Evolutionary conservation across 352 stramenopile genomes (phyloP).

Genomic region (Globisporangium alternatum): DNA sequence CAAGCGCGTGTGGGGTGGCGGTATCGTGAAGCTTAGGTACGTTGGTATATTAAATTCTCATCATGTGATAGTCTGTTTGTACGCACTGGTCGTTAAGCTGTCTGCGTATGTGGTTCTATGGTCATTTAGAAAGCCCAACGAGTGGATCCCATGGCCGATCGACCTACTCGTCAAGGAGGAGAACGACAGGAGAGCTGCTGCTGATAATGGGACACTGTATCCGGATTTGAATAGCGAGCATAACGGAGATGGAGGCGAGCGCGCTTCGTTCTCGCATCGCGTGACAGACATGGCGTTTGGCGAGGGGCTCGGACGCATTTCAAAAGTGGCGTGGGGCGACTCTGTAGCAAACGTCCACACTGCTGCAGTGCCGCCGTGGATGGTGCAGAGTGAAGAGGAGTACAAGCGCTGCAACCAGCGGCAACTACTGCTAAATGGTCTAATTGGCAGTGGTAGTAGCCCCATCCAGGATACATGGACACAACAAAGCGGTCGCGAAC

Average conservation of each 20-base stretch:
- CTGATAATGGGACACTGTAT: neutral
- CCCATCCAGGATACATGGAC: neutral
- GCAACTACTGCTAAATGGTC: neutral
- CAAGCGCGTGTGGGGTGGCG: slow-evolving; percentile 57
- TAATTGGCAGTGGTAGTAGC: neutral
- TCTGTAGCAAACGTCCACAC: slow-evolving; percentile 64
- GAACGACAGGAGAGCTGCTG: slow-evolving; percentile 14
- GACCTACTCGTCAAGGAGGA: slow-evolving; percentile 53
- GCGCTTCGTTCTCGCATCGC: slow-evolving; percentile 28
- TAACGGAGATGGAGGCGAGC: neutral
- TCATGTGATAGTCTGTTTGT: no score
- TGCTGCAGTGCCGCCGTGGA: slow-evolving; percentile 62
- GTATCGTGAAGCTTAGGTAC: slow-evolving; percentile 51
- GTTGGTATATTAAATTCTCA: no score
- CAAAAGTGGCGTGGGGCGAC: slow-evolving; percentile 33
- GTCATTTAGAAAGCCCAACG: slow-evolving; percentile 24
- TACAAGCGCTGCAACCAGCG: slow-evolving; percentile 59
- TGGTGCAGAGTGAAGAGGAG: slow-evolving; percentile 67
- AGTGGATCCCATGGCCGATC: slow-evolving; percentile 59
- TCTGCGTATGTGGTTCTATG: neutral
- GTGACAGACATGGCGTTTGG: slow-evolving; percentile 46
- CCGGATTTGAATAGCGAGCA: neutral
- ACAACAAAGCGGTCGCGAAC: neutral
- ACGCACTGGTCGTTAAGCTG: no score
- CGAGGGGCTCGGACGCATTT: slow-evolving; percentile 42